Conservation (phyloP, 495 filamentous ascomycete genomes). For the Articulospora tetracladia region DNA sequence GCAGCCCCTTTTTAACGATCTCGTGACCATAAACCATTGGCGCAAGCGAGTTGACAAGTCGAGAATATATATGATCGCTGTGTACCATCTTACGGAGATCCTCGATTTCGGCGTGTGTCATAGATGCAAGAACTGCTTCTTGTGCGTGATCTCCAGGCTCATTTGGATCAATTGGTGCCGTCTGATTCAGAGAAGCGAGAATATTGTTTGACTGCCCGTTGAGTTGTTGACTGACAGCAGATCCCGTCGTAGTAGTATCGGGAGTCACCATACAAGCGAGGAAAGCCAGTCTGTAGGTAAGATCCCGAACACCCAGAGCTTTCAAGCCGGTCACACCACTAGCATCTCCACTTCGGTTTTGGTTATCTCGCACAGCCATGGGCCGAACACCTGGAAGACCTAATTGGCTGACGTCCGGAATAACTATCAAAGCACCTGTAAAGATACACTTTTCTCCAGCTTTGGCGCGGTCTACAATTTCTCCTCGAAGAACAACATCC, state of each 20-base stretch:
- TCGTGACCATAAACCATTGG: conserved; percentile 97
- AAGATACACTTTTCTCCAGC: conserved; percentile 98
- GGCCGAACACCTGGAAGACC: conserved; percentile 82
- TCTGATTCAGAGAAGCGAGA: conserved; percentile 75
- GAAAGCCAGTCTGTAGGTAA: conserved; percentile 97
- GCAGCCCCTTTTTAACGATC: conserved; percentile 94
- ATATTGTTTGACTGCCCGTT: conserved; percentile 75
- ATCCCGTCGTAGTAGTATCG: conserved; percentile 75
- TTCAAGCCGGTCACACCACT: conserved; percentile 84
- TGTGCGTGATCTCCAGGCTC: conserved; percentile 80
- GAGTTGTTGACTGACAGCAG: conserved; percentile 59
- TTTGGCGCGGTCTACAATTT: conserved; percentile 96
- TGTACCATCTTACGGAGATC: conserved; percentile 92
- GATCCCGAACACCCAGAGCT: conserved; percentile 85
- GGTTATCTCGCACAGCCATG: conserved; percentile 81
- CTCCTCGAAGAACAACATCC: conserved; percentile 95
- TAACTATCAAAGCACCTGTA: conserved; percentile 91
- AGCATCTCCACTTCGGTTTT: conserved; percentile 69
- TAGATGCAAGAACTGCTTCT: conserved; percentile 76
- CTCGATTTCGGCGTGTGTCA: conserved; percentile 81
- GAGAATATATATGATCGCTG: conserved; percentile 87
- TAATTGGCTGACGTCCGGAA: conserved; percentile 94
- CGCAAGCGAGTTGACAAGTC: conserved; percentile 92
- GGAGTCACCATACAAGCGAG: conserved; percentile 95
- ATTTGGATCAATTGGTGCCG: conserved; percentile 54